Base-by-base conservation (phyloP, 306 rosid species). In the Astragalus glycyphyllos region DNA sequence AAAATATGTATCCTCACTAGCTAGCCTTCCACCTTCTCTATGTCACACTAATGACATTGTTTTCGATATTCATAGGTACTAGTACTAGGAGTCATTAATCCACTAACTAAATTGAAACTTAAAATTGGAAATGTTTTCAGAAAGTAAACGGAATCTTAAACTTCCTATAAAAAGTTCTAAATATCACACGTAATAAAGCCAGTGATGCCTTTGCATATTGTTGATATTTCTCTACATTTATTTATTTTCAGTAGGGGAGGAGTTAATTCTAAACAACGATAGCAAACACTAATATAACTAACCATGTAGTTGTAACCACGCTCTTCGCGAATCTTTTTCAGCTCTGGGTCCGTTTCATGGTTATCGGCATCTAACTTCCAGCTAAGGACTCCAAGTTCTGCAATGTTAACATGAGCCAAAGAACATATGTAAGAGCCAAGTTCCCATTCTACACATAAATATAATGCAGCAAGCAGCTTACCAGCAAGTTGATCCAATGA, bases 331-430 rank as follows among this genome's bases (percentile, higher is more conserved):
- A 95, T 95, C 85, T 91, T 95, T 83, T 91, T 91, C 82, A 95
- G 75, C 79, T 86, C 96, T 65, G 89, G 89, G 81, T 95, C 99
- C 4, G 92, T 85, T 68, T 95, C 96, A 58, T 77, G 62, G 77
- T 83, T 88, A 81, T 95, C 96, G 32, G 96, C 97, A 71, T 91
- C 91, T 51, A 95, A 71, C 55, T 71, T 81, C 99, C 99, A 95
- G 82, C 99, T 91, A 57, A 95, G 91, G n/a, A 95, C 96, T 81
- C 99, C 97, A 78, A 95, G 97, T 77, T 89, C 99, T 95, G 78
- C 69, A 86, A 77, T 55, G 47, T 72, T 45, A 77, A 65, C 59
- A 65, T 2, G 8, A 69, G 20, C 63, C 51, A 23, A 34, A 49
- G 47, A 56, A 9, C 42, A 32, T 13, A 69, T 51, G 37, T 60